Evolutionary conservation across 1,139 yeast genomes (phyloP).

Genomic region (Suhomyces coccinellae): DNA sequence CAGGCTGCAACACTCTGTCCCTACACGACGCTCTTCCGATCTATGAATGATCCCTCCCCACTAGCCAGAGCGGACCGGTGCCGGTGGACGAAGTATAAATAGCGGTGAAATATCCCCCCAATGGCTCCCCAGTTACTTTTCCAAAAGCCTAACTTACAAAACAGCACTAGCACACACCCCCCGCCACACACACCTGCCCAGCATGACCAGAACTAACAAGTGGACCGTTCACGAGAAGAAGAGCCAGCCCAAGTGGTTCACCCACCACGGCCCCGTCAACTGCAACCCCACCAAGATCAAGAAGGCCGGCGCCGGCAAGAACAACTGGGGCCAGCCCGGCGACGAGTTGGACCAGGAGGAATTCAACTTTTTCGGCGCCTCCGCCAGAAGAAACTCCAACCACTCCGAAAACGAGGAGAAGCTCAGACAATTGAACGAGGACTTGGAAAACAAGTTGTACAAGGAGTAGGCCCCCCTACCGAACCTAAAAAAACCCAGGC

Average conservation of each 20-base stretch:
- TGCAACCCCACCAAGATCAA: conserved; percentile 74
- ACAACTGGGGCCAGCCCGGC: conserved; percentile 73
- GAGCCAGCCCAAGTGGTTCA: conserved; percentile 69
- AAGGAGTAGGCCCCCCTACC: conserved; percentile 1
- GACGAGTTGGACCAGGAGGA: conserved; percentile 50
- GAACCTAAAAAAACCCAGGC: not conserved
- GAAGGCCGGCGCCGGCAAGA: conserved; percentile 83
- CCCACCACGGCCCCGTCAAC: conserved; percentile 67
- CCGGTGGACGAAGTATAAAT: conserved; percentile 12
- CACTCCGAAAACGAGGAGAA: conserved; percentile 33
- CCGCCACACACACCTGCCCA: not conserved
- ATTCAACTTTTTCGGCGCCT: conserved; percentile 26
- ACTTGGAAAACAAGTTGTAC: conserved; percentile 22
- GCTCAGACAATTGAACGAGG: conserved; percentile 25
- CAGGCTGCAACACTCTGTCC: too few relatives aligned
- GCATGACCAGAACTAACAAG: conserved; percentile 84
- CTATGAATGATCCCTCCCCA: conserved; percentile 9
- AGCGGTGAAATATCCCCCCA: conserved; percentile 1
- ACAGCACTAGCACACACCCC: too few relatives aligned
- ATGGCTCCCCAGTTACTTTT: too few relatives aligned
- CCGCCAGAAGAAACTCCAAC: conserved; percentile 44
- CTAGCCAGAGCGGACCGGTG: not conserved
- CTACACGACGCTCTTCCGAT: too few relatives aligned
- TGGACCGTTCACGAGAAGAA: conserved; percentile 67
- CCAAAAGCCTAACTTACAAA: too few relatives aligned